A percentile compares a stretch with the other conserved stretches of the same genome.
These are phyloP conservation scores for Boletus coccyginus DNA, from an alignment of 768 basidiomycete species.

Conservation along the genomic window DNA sequence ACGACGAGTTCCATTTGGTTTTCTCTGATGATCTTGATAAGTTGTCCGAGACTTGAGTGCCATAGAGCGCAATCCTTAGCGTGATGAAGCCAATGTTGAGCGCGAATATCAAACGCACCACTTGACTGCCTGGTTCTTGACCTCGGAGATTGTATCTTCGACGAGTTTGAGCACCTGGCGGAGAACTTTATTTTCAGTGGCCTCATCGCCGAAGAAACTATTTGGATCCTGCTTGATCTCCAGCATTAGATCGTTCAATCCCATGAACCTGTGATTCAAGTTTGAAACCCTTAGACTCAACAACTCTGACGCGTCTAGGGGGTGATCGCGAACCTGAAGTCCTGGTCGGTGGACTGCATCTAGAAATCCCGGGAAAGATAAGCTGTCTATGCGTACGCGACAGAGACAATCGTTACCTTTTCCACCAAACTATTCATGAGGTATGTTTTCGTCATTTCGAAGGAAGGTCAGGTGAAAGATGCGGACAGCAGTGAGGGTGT, in stretches of 20 bases:
- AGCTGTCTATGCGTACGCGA: background rate
- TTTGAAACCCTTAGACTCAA: constrained; percentile 16
- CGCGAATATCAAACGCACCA: constrained; percentile 50
- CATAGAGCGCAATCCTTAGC: background rate
- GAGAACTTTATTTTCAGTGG: constrained; percentile 80
- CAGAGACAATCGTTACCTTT: constrained; percentile 47
- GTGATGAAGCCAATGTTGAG: background rate
- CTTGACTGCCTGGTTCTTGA: constrained; percentile 96
- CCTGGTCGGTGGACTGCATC: constrained; percentile 92
- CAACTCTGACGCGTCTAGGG: constrained; percentile 13
- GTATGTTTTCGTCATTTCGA: constrained; percentile 79
- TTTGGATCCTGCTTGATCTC: constrained; percentile 79
- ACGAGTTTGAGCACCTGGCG: constrained; percentile 82
- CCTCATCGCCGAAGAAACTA: constrained; percentile 81
- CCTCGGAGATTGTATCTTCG: constrained; percentile 95
- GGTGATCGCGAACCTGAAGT: constrained; percentile 62
- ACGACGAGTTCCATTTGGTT: constrained; percentile 81
- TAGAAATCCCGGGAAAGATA: constrained; percentile 29
- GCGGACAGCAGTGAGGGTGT: background rate
- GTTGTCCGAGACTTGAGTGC: constrained; percentile 70
- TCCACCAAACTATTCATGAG: constrained; percentile 83
- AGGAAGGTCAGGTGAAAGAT: background rate
- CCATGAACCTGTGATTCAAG: constrained; percentile 77
- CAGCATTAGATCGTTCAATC: constrained; percentile 88
- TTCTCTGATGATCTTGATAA: constrained; percentile 88